Evolutionary conservation across 116 monocot species (phyloP).

Genomic region (Trichopus zeylanicus): DNA sequence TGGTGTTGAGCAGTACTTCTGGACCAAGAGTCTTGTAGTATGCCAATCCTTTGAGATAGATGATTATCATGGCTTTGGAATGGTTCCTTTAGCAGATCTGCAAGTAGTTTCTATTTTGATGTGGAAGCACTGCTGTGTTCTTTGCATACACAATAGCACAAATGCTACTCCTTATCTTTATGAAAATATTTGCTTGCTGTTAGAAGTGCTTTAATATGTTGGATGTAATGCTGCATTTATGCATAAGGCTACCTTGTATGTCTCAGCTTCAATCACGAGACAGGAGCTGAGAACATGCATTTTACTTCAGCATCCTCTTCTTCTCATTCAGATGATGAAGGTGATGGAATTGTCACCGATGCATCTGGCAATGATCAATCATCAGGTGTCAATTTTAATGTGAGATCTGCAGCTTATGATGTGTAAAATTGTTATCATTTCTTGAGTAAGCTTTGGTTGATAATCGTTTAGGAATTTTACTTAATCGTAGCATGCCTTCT

Average conservation of each 20-base stretch:
- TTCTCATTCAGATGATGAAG: conserved; percentile 56
- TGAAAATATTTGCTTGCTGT: too few species aligned
- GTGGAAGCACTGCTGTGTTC: too few species aligned
- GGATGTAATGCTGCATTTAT: too few species aligned
- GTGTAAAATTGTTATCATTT: not conserved
- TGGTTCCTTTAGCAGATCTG: conserved; percentile 99
- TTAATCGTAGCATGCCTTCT: not conserved
- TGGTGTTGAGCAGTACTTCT: conserved; percentile 72
- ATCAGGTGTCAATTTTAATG: conserved; percentile 21
- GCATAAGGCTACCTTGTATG: conserved; percentile 8
- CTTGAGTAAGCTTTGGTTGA: not conserved
- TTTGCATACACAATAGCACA: too few species aligned
- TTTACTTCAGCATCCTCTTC: conserved; percentile 46
- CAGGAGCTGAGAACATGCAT: conserved; percentile 83
- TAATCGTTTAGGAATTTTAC: not conserved
- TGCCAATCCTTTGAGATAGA: conserved; percentile 84
- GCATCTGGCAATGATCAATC: conserved; percentile 38
- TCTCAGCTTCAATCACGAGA: conserved; percentile 98
- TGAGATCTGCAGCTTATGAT: conserved; percentile 40
- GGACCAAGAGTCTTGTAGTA: conserved; percentile 76
- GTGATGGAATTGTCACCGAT: conserved; percentile 13
- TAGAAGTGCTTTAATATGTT: too few species aligned
- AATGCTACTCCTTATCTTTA: too few species aligned
- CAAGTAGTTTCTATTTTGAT: conserved; percentile 44
- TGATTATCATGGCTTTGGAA: conserved; percentile 80